These are phyloP conservation scores for Botrytis aclada DNA, from an alignment of 2,329 filamentous ascomycete species.

Conservation along the genomic window DNA sequence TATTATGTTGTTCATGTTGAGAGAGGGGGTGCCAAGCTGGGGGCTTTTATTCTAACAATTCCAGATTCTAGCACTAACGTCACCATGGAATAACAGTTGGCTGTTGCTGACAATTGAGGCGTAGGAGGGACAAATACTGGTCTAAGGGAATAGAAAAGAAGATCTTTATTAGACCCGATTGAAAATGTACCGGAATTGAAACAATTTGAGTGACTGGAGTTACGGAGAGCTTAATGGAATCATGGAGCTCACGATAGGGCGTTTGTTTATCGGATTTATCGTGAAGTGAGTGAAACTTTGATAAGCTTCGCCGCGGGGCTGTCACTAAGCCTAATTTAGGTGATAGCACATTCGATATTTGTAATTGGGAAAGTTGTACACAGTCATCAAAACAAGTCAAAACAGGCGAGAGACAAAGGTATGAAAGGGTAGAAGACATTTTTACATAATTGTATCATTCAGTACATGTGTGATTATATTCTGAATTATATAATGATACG, in stretches of 20 bases:
- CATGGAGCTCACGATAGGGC: neutral
- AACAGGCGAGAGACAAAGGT: neutral
- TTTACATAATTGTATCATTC: neutral
- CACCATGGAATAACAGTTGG: conserved; percentile 14
- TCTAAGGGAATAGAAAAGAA: neutral
- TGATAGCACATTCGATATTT: neutral
- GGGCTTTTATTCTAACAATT: conserved; percentile 11
- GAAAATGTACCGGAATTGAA: neutral
- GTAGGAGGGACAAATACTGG: neutral
- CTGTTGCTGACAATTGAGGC: conserved; percentile 8
- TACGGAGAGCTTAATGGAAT: conserved; percentile 1
- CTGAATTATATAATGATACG: neutral
- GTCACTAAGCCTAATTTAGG: neutral
- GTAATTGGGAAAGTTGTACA: neutral
- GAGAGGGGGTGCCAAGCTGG: neutral
- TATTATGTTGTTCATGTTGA: conserved; percentile 31
- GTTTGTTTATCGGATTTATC: conserved; percentile 6
- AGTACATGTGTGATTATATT: neutral
- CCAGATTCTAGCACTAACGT: neutral
- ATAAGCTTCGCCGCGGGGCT: conserved; percentile 6
- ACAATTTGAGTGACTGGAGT: neutral
- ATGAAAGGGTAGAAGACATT: too few species aligned
- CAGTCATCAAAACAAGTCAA: neutral
- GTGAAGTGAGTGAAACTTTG: neutral
- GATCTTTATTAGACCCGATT: neutral